Evolutionary conservation across 495 filamentous ascomycete species (phyloP).

Genomic region (Aspergillus leporis): DNA sequence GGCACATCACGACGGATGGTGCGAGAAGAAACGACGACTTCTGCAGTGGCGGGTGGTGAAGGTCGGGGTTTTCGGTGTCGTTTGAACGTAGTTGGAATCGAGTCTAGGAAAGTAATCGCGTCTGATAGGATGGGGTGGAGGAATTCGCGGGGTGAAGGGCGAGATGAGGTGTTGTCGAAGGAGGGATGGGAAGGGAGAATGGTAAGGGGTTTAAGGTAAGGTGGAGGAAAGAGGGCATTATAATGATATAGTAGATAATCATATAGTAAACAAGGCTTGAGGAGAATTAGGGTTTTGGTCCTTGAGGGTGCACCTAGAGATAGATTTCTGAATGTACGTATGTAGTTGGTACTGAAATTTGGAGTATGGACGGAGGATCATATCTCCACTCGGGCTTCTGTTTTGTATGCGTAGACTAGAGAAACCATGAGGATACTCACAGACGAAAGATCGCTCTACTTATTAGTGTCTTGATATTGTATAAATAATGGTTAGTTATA

Average conservation of each 20-base stretch:
- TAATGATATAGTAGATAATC: not conserved
- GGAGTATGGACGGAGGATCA: too few relatives aligned
- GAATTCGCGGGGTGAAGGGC: constrained; percentile 24
- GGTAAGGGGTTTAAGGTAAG: constrained; percentile 29
- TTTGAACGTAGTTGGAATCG: constrained; percentile 34
- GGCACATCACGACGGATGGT: constrained; percentile 31
- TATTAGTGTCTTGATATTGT: too few relatives aligned
- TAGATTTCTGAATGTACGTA: too few relatives aligned
- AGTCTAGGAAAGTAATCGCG: constrained; percentile 55
- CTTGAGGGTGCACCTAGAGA: not conserved
- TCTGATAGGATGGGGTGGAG: constrained; percentile 48
- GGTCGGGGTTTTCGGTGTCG: constrained; percentile 25
- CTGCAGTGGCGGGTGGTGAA: constrained; percentile 45
- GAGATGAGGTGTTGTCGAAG: constrained; percentile 16
- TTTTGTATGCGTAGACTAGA: too few relatives aligned
- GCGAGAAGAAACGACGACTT: constrained; percentile 46
- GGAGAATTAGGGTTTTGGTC: too few relatives aligned
- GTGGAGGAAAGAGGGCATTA: constrained; percentile 28
- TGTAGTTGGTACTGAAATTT: too few relatives aligned
- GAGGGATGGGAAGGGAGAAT: constrained; percentile 34
- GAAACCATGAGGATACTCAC: too few relatives aligned
- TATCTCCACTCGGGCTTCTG: too few relatives aligned
- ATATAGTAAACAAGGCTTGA: not conserved
- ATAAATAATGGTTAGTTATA: too few relatives aligned
- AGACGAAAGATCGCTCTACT: too few relatives aligned